Evolutionary conservation across 768 basidiomycete species (phyloP).

Genomic region (Russula olivacea): DNA sequence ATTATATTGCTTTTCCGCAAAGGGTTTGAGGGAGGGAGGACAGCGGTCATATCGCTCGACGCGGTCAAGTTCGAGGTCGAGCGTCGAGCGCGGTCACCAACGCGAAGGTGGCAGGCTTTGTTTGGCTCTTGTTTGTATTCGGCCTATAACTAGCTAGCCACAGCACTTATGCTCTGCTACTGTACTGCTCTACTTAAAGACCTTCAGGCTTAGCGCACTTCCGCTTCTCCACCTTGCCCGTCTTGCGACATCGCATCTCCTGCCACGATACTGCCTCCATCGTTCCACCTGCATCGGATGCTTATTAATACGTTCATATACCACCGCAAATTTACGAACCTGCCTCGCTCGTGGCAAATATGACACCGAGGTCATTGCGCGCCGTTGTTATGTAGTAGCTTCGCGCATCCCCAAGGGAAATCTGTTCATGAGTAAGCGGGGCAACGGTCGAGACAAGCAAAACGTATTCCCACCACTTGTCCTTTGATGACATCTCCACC

Average conservation of each 20-base stretch:
- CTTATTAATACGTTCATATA: not conserved
- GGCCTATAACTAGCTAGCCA: not conserved
- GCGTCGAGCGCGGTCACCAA: conserved; percentile 13
- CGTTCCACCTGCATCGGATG: conserved; percentile 50
- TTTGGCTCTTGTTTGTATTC: conserved; percentile 13
- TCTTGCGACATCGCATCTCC: conserved; percentile 84
- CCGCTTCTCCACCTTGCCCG: conserved; percentile 70
- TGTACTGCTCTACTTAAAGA: conserved; percentile 27
- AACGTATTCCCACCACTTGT: conserved; percentile 57
- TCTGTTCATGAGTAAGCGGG: conserved; percentile 40
- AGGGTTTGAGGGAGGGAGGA: conserved; percentile 54
- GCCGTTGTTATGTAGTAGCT: conserved; percentile 92
- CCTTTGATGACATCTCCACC: conserved; percentile 89
- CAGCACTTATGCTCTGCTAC: not conserved
- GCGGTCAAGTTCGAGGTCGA: conserved; percentile 20
- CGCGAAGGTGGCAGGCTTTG: conserved; percentile 24
- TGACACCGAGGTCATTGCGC: conserved; percentile 83
- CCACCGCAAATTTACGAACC: conserved; percentile 40
- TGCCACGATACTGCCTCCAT: conserved; percentile 88
- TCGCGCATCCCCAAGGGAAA: conserved; percentile 85
- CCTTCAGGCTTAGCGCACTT: conserved; percentile 85
- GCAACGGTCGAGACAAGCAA: not conserved
- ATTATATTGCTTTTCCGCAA: conserved; percentile 55
- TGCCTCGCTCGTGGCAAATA: conserved; percentile 84
- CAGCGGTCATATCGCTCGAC: conserved; percentile 49